Evolutionary conservation across 2,329 filamentous ascomycete genomes (phyloP).

Genomic region (Paecilomyces niveus): DNA sequence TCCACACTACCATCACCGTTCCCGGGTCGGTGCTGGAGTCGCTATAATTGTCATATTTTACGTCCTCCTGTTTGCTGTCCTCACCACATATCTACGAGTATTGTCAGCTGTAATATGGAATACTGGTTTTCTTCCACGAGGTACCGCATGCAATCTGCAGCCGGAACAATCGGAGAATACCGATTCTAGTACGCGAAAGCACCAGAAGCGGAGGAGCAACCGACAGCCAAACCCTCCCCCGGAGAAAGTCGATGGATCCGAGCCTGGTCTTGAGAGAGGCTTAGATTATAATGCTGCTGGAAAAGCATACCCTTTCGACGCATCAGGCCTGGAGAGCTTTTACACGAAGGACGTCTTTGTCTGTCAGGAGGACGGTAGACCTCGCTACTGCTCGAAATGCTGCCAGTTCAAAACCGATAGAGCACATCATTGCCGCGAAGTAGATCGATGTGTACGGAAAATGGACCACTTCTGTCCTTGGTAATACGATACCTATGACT

Average conservation of each 20-base stretch:
- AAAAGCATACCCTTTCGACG: slow-evolving; percentile 43
- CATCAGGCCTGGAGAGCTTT: slow-evolving; percentile 64
- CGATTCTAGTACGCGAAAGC: slow-evolving; percentile 11
- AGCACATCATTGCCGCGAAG: slow-evolving; percentile 76
- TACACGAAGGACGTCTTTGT: slow-evolving; percentile 78
- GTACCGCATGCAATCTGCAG: slow-evolving; percentile 33
- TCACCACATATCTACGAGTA: slow-evolving; percentile 64
- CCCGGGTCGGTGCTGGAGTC: slow-evolving; percentile 53
- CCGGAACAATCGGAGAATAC: slow-evolving; percentile 13
- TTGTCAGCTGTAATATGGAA: slow-evolving; percentile 60
- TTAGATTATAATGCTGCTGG: slow-evolving; percentile 15
- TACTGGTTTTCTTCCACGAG: slow-evolving; percentile 66
- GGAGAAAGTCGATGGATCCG: slow-evolving; percentile 16
- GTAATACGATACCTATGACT: slow-evolving; percentile 25
- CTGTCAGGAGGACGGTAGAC: slow-evolving; percentile 75
- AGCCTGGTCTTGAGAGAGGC: slow-evolving; percentile 22
- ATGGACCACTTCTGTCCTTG: slow-evolving; percentile 97
- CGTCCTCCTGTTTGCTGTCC: slow-evolving; percentile 60
- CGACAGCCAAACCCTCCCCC: slow-evolving; percentile 16
- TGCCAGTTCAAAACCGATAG: slow-evolving; percentile 83
- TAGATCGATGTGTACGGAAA: slow-evolving; percentile 73
- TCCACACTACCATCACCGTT: slow-evolving; percentile 28
- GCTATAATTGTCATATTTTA: slow-evolving; percentile 68
- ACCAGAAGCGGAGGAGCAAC: slow-evolving; percentile 16
- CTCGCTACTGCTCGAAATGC: slow-evolving; percentile 78